Evolutionary conservation across 257 asterid genomes (phyloP), one percentile per base, ranked within the genome.

Genomic region (Anisodus acutangulus): DNA sequence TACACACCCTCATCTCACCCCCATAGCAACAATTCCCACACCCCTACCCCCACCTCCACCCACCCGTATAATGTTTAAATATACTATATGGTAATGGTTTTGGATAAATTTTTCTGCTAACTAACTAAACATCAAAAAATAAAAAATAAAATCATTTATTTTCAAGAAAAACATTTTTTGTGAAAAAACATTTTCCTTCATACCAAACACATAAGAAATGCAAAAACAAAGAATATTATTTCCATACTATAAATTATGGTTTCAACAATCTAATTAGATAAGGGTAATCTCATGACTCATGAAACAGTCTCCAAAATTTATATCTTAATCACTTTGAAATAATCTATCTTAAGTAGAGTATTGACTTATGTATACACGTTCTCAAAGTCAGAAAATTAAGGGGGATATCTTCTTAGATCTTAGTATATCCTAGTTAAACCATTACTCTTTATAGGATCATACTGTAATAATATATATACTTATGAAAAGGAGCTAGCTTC

Each of bases 321-420:
- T 76, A 45, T 26, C 62, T 1, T 13, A 76, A 51, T 51, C 81
- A 74, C 43, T 49, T 72, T 49, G 80, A 74, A 47, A 74, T 19
- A 49, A 60, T 72, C 41, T 22, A 22, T 22, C 26, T 22, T 22
- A 22, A 22, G 26, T 22, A 22, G 26, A 22, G 26, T 22, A 22
- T 22, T 22, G 26, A 22, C 45, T 49, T 74, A 49, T 45, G 7
- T 22, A 22, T 22, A 22, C 22, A 63, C 8, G 15, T 22, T 63
- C 69, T 22, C 26, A 22, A 22, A 22, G 26, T 22, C 11, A 22
- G 69, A 22, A 22, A 51, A 54, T 54, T 54, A 26, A 64, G 17
- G 4, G 9, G 9, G 43, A 64, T 64, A 53, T 51, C 63, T 76
- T 76, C 13, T 4, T 22, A 22, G 26, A 22, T 22, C 26, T 22